Conservation (phyloP, 805 yeast species). For the Yarrowia porcina region DNA sequence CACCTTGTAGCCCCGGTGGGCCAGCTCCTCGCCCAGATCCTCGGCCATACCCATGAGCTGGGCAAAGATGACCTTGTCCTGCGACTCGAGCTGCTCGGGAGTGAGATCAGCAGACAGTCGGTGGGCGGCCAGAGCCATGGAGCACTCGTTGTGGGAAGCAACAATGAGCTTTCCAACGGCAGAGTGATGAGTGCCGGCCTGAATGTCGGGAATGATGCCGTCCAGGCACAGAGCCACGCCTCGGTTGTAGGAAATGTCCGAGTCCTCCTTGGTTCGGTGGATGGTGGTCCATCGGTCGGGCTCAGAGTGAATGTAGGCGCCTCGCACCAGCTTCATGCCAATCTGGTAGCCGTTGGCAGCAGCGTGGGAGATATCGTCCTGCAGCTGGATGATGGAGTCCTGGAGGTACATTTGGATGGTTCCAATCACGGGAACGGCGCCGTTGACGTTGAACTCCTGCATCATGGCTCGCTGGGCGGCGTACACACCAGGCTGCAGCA, state of each 20-base stretch:
- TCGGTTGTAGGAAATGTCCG: slow-evolving; percentile 73
- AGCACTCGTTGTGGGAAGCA: slow-evolving; percentile 82
- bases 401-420: slow-evolving; percentile 90
- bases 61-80: slow-evolving; percentile 63
- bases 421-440: slow-evolving; percentile 74
- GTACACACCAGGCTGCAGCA: slow-evolving; percentile 87
- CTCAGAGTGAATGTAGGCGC: slow-evolving; percentile 93
- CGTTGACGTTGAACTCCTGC: slow-evolving; percentile 61
- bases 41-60: slow-evolving; percentile 97
- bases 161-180: slow-evolving; percentile 57
- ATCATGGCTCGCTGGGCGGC: slow-evolving; percentile 81
- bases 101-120: slow-evolving; percentile 41
- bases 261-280: slow-evolving; percentile 69
- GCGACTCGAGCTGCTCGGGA: slow-evolving; percentile 24
- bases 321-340: slow-evolving; percentile 89
- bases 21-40: slow-evolving; percentile 72
- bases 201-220: slow-evolving; percentile 47
- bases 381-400: slow-evolving; percentile 60
- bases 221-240: slow-evolving; percentile 64
- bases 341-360: slow-evolving; percentile 57
- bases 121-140: slow-evolving; percentile 69
- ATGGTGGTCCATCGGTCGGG: slow-evolving; percentile 63
- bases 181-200: slow-evolving; percentile 57
- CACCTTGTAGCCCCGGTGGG: slow-evolving; percentile 63
- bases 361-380: slow-evolving; percentile 65